A percentile compares a stretch with the other conserved stretches of the same genome.
Evolutionary conservation across 2,329 filamentous ascomycete genomes (phyloP).

Genomic region (Aspergillus fumigatus): DNA sequence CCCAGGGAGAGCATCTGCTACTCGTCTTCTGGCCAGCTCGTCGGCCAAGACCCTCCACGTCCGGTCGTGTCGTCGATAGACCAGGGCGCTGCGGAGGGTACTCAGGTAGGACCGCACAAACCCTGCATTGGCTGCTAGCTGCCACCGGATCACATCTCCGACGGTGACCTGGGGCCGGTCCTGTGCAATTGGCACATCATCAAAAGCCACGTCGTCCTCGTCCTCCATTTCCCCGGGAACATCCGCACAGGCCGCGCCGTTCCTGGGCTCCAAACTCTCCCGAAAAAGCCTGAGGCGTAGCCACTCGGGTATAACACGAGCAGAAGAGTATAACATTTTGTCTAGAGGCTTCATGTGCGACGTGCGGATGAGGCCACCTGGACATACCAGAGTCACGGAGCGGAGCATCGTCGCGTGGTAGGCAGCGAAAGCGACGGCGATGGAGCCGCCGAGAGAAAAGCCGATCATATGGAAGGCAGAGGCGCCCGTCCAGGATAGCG

Average conservation of each 20-base stretch:
- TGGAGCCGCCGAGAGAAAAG: slow-evolving; percentile 5
- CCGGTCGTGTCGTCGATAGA: slow-evolving; percentile 1
- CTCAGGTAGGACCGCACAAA: slow-evolving; percentile 3
- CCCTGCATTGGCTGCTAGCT: background rate
- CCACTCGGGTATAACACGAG: slow-evolving; percentile 1
- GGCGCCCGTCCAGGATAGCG: slow-evolving; percentile 55
- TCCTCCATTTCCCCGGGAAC: slow-evolving; percentile 1
- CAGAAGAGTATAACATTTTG: background rate
- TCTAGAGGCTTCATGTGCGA: background rate
- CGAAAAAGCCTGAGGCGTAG: slow-evolving; percentile 2
- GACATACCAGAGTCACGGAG: slow-evolving; percentile 4
- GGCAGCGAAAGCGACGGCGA: slow-evolving; percentile 4
- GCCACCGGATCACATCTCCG: slow-evolving; percentile 3
- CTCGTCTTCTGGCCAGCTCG: slow-evolving; percentile 1
- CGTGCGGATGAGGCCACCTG: slow-evolving; percentile 3
- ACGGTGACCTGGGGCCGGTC: slow-evolving; percentile 4
- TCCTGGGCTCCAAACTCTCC: background rate
- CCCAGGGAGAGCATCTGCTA: background rate
- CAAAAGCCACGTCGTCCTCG: background rate
- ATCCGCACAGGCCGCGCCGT: slow-evolving; percentile 2
- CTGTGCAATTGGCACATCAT: slow-evolving; percentile 1
- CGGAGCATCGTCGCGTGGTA: background rate
- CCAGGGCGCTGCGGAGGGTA: background rate
- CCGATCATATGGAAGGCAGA: slow-evolving; percentile 4
- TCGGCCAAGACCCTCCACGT: slow-evolving; percentile 1